Evolutionary conservation across 306 rosid species (phyloP).

Genomic region (Lagenaria siceraria): DNA sequence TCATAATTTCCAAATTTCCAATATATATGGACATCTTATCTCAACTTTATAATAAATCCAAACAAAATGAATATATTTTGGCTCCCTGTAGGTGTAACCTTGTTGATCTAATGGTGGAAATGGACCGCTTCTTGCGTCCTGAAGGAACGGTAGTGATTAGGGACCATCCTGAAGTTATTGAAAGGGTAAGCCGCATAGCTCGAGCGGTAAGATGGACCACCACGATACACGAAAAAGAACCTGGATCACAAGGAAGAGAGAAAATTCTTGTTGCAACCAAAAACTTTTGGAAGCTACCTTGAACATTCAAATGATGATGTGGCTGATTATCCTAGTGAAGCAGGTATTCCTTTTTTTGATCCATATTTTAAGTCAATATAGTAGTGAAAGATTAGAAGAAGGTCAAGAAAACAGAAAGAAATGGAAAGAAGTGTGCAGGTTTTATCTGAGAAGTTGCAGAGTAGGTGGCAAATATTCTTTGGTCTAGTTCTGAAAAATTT

Average conservation of each 20-base stretch:
- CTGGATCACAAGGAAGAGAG: conserved; percentile 65
- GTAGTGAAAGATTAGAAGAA: background rate
- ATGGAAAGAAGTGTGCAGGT: background rate
- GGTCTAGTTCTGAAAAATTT: background rate
- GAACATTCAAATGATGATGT: conserved; percentile 34
- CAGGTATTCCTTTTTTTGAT: conserved; percentile 25
- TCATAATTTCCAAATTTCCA: background rate
- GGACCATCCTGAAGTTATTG: conserved; percentile 68
- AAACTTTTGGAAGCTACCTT: conserved; percentile 52
- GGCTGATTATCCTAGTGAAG: background rate
- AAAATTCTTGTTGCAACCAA: conserved; percentile 71
- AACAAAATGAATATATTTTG: background rate
- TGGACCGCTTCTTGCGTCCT: conserved; percentile 83
- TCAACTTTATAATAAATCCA: background rate
- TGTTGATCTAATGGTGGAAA: conserved; percentile 88
- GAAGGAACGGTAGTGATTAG: conserved; percentile 77
- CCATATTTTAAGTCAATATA: conserved; percentile 6
- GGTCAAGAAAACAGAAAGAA: background rate
- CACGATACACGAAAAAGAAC: conserved; percentile 51
- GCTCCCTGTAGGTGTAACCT: conserved; percentile 58
- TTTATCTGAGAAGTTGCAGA: conserved; percentile 11
- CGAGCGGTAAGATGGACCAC: conserved; percentile 62
- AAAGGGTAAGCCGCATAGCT: conserved; percentile 61
- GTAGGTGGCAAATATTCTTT: background rate
- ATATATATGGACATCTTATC: background rate